A percentile compares a stretch with the other conserved stretches of the same genome.
These are phyloP conservation scores for Microcyclospora tardicrescens DNA, from an alignment of 2,329 filamentous ascomycete genomes.

Conservation along the genomic window DNA sequence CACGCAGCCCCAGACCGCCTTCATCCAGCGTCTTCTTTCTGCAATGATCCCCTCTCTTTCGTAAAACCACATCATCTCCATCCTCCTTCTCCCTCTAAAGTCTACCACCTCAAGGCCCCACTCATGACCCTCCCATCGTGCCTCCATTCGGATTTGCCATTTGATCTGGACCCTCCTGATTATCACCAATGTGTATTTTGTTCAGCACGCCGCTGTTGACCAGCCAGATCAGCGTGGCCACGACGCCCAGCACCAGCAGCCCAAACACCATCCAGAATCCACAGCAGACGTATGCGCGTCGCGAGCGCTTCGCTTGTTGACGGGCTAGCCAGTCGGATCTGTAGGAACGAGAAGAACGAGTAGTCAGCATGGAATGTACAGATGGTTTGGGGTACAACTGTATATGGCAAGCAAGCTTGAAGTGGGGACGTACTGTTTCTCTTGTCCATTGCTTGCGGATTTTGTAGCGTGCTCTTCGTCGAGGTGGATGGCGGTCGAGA, in stretches of 20 bases:
- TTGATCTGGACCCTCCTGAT: neutral
- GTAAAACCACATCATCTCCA: too few species aligned
- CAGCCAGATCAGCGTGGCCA: constrained; percentile 35
- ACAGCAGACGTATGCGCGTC: constrained; percentile 36
- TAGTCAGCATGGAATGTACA: constrained; percentile 2
- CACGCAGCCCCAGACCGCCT: too few species aligned
- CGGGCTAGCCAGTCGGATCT: constrained; percentile 43
- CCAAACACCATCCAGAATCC: constrained; percentile 34
- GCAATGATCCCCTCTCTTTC: neutral
- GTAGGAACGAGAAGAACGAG: constrained; percentile 1
- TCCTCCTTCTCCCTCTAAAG: neutral
- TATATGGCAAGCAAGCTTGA: neutral
- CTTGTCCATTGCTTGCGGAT: neutral
- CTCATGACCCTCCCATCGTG: neutral
- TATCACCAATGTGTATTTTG: constrained; percentile 2
- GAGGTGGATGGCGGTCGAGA: constrained; percentile 44
- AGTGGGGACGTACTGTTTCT: neutral
- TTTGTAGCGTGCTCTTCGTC: constrained; percentile 33
- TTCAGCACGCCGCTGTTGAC: constrained; percentile 17
- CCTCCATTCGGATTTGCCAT: constrained; percentile 2
- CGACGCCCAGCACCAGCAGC: constrained; percentile 32
- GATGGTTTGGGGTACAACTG: too few species aligned
- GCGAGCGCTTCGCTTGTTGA: constrained; percentile 35
- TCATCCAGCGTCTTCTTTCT: too few species aligned
- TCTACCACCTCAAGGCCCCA: neutral